Conservation (phyloP, 306 rosid species). For the Mucuna pruriens region DNA sequence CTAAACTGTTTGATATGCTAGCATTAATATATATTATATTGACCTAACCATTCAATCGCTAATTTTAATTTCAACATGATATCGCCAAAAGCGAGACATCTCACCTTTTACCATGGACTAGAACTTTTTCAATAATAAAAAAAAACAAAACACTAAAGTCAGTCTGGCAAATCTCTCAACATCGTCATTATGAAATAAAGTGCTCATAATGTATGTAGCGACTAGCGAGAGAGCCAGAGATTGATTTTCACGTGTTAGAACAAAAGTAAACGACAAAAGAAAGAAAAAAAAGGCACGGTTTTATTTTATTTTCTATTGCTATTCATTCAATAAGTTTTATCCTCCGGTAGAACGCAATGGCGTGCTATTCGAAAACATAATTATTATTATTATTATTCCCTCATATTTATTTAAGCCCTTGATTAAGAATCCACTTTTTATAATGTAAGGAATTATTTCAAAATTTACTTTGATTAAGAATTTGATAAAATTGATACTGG, state of each 20-base stretch:
- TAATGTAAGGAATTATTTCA: neutral
- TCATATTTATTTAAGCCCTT: neutral
- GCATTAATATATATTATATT: conserved; percentile 1
- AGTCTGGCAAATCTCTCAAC: neutral
- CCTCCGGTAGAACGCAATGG: neutral
- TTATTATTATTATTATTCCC: conserved; percentile 20
- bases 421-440: neutral
- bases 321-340: conserved; percentile 19
- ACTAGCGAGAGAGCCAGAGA: neutral
- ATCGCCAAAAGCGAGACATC: conserved; percentile 13
- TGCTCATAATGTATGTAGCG: neutral
- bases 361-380: conserved; percentile 9
- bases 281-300: neutral
- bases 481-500: no score
- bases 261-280: conserved; percentile 25
- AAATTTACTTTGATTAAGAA: neutral
- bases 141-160: neutral
- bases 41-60: neutral
- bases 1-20: conserved; percentile 1
- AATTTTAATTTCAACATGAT: conserved; percentile 7
- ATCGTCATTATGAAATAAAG: neutral
- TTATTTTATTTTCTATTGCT: neutral
- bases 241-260: conserved; percentile 36
- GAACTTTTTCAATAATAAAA: neutral
- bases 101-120: neutral